A percentile compares a stretch with the other conserved stretches of the same genome.
Evolutionary conservation across 2,329 filamentous ascomycete genomes (phyloP).

Genomic region (Aspergillus quadricinctus): DNA sequence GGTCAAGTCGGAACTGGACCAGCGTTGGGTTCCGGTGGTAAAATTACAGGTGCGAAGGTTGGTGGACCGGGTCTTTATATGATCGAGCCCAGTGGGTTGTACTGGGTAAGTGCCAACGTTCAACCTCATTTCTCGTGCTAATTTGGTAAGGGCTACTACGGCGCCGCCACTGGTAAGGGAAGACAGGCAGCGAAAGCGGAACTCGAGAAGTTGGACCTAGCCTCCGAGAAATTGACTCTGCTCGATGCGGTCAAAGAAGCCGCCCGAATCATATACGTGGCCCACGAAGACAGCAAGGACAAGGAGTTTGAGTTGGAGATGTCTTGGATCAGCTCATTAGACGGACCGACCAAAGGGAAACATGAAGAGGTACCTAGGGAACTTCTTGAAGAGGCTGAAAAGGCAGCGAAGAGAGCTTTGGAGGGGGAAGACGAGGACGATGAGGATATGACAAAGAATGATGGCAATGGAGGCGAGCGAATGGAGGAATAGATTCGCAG

Average conservation of each 20-base stretch:
- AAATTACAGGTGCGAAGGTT: conserved; percentile 68
- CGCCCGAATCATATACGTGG: conserved; percentile 92
- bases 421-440: conserved; percentile 82
- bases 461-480: conserved; percentile 63
- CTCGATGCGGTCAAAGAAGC: conserved; percentile 92
- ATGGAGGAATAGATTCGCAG: conserved; percentile 72
- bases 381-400: conserved; percentile 85
- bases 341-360: conserved; percentile 85
- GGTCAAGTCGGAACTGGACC: conserved; percentile 85
- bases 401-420: conserved; percentile 82
- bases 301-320: conserved; percentile 99
- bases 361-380: conserved; percentile 93
- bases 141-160: conserved; percentile 74
- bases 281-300: conserved; percentile 98
- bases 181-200: conserved; percentile 96
- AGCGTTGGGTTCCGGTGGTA: conserved; percentile 74
- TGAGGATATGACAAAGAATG: conserved; percentile 59
- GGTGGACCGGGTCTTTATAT: conserved; percentile 96
- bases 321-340: conserved; percentile 87
- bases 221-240: conserved; percentile 70
- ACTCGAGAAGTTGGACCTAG: conserved; percentile 92
- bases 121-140: conserved; percentile 12
- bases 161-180: conserved; percentile 94
- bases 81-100: conserved; percentile 95
- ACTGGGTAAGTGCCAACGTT: conserved; percentile 62